Conservation (phyloP, 2,329 filamentous ascomycete genomes). For the Colletotrichum sp. region DNA sequence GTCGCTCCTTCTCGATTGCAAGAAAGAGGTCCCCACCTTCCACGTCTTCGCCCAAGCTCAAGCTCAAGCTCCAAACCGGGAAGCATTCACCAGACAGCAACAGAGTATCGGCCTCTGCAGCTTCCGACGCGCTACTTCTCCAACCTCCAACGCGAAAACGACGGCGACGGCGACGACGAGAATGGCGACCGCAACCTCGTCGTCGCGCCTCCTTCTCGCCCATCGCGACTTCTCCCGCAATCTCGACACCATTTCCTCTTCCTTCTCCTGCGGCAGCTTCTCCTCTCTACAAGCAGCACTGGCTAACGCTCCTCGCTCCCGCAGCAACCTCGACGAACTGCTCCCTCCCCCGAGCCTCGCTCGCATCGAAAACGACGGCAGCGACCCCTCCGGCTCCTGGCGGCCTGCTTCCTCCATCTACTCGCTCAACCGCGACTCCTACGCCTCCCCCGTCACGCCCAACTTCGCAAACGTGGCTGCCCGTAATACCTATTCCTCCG, state of each 20-base stretch:
- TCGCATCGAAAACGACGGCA: not conserved
- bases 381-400: not conserved
- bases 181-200: not conserved
- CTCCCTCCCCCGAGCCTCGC: not conserved
- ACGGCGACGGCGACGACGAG: not conserved
- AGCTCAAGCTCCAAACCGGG: not conserved
- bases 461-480: conserved; percentile 24
- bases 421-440: conserved; percentile 4
- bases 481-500: conserved; percentile 11
- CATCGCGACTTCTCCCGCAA: conserved; percentile 1
- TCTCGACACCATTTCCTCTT: not conserved
- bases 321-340: conserved; percentile 7
- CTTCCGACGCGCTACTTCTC: not conserved
- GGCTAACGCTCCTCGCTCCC: not conserved
- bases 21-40: not conserved
- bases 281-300: not conserved
- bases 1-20: not conserved
- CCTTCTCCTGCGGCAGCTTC: not conserved
- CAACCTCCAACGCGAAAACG: not conserved
- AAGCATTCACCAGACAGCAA: not conserved
- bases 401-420: conserved; percentile 22
- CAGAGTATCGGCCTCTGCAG: not conserved
- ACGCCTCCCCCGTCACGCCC: conserved; percentile 13
- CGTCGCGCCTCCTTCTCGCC: not conserved
- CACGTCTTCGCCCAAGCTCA: not conserved